Base-by-base conservation (phyloP, 1,284 basidiomycete species). In the Melampsora abietis-canadensis region DNA sequence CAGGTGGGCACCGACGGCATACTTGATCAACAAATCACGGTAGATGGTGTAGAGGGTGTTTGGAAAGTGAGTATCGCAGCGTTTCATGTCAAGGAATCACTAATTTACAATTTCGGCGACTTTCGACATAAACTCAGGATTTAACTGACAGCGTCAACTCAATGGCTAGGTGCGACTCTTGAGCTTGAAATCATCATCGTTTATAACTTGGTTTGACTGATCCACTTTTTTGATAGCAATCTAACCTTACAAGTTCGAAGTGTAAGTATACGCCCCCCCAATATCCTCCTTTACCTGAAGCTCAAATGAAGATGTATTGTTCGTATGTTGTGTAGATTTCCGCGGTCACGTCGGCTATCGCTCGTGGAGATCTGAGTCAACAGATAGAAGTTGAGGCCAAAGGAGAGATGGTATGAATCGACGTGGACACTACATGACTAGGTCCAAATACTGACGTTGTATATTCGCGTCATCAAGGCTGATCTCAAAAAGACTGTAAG, bases 381-480 rank as follows among this genome's bases (percentile, higher is more conserved):
- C 81, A 82, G 76, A 81, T 82, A 27, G 81, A 81, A 37, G 81
- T 82, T 61, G 81, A 82, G 75, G 81, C 81, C 19, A 80, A 79
- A 14, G 81, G 81, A 54, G 81, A 82, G 78, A 82, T 82, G 81
- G 81, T 73, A 51, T 14, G 68, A 27, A 60, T n/a, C n/a, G 8
- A 44, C 48, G n/a, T 48, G 17, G 10, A 24, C 19, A 15, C 7
- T 54, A n/a, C 21, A 54, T 54, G n/a, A n/a, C 21, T n/a, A 1
- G 27, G 51, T 4, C 51, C 27, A 27, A 21, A 54, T 27, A 54
- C 51, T 44, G 24, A 40, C 27, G 14, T 63, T 31, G 2, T 3
- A 57, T 4, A 30, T 72, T 57, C 27, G 21, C 30, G 24, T 68
- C 30, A 47, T 40, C 6, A 46, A 73, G 69, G 72, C 72, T 46